Conservation (phyloP, 257 asterid species). For the Solanum piurae region DNA sequence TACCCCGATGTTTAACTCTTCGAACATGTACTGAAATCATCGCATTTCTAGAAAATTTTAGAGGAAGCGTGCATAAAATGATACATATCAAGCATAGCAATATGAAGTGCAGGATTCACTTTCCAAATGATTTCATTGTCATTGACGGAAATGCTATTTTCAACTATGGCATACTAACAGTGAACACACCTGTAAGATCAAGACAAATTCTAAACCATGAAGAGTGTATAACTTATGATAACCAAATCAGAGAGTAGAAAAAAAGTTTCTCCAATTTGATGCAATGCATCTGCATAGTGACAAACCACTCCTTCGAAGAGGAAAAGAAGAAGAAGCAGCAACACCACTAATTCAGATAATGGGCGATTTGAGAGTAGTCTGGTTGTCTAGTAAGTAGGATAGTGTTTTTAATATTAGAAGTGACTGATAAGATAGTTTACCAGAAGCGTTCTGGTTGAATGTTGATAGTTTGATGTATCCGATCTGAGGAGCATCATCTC, state of each 20-base stretch:
- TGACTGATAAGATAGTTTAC: conserved; percentile 15
- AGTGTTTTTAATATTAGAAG: not conserved
- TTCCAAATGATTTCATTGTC: not conserved
- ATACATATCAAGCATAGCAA: not conserved
- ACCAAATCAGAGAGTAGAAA: not conserved
- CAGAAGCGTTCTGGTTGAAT: conserved; percentile 95
- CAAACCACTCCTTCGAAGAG: not conserved
- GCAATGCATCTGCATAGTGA: not conserved
- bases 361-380: not conserved
- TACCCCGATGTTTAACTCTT: not conserved
- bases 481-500: conserved; percentile 49
- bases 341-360: not conserved
- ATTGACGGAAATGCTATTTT: not conserved
- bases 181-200: not conserved
- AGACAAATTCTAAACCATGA: not conserved
- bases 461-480: conserved; percentile 92
- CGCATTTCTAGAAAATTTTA: not conserved
- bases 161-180: not conserved
- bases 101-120: not conserved
- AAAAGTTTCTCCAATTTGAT: not conserved
- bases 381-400: not conserved
- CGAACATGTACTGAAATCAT: not conserved
- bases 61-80: not conserved
- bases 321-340: not conserved
- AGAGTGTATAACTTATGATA: not conserved